phyloP scores from a whole-genome alignment of 352 stramenopile species.

The Lagenidium giganteum region DNA sequence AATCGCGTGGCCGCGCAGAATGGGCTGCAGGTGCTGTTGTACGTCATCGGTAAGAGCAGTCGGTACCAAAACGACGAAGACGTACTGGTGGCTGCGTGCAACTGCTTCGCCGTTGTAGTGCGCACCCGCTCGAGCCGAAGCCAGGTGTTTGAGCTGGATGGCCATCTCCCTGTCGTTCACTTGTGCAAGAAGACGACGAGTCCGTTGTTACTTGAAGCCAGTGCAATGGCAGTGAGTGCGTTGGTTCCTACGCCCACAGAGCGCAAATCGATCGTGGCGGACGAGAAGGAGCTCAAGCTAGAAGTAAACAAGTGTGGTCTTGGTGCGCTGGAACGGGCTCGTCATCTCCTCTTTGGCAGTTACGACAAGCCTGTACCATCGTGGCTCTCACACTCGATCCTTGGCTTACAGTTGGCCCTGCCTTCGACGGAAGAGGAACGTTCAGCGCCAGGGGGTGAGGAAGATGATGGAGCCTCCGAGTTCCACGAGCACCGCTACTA shows the following conservation, averaged over 20 bases:
- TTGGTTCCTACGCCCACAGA: conserved; percentile 40
- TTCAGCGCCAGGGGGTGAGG: neutral
- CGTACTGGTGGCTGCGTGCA: conserved; percentile 38
- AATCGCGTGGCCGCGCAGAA: conserved; percentile 52
- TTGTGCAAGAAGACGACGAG: conserved; percentile 35
- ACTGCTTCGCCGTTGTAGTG: conserved; percentile 45
- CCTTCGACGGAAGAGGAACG: no score
- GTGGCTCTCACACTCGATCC: conserved; percentile 38
- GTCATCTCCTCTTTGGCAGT: conserved; percentile 24
- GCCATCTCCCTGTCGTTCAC: conserved; percentile 44
- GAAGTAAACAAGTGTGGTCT: conserved; percentile 42
- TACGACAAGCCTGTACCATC: conserved; percentile 9
- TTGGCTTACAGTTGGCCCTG: no score
- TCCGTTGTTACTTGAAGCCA: conserved; percentile 29
- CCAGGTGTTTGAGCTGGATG: conserved; percentile 52
- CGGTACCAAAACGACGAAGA: conserved; percentile 28
- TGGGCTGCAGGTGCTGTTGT: conserved; percentile 65
- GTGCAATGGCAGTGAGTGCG: conserved; percentile 39
- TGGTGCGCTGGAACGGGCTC: conserved; percentile 38
- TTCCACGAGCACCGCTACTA: conserved; percentile 59
- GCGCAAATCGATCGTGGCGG: conserved; percentile 25
- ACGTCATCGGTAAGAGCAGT: conserved; percentile 31
- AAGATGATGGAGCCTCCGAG: conserved; percentile 30
- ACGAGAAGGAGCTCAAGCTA: conserved; percentile 55
- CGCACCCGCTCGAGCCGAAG: conserved; percentile 34